Evolutionary conservation across 768 basidiomycete species (phyloP), one percentile per base, ranked within the genome.

Genomic region (Mycena rebaudengoi): DNA sequence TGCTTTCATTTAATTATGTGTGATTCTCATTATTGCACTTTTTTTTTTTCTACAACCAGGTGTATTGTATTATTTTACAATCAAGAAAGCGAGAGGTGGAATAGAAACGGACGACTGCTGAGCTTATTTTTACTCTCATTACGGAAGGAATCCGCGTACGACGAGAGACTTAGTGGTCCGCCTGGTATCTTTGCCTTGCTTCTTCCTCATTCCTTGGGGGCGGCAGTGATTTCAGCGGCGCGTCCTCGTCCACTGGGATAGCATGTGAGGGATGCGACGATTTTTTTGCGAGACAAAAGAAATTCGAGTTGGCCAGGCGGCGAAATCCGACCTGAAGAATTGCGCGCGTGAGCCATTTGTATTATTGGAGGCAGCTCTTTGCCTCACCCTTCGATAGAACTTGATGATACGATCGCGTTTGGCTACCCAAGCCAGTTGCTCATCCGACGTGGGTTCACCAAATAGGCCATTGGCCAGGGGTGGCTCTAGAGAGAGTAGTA

Each of bases 271-370:
- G n/a, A 18, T 52, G 41, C 11, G 2, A n/a, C 7, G 28, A 13
- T 28, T 52, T n/a, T 20, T 39, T 51, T 10, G 59, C 29, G 4
- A 52, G 29, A 16, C 59, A 37, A 28, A 61, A 61, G 23, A 53
- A 44, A 2, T 18, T 3, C 7, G 60, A 53, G 43, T 44, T 33
- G 29, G 11, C 29, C 6, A 61, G 21, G 16, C 60, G 50, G 14
- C 50, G 50, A 21, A 52, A 61, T 3, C 60, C 60, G 3, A 44
- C 16, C 60, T 60, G 40, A 12, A 44, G 43, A n/a, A n/a, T n/a
- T n/a, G n/a, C n/a, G n/a, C n/a, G n/a, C n/a, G n/a, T n/a, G n/a
- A n/a, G n/a, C n/a, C n/a, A n/a, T n/a, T n/a, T n/a, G n/a, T n/a
- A n/a, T n/a, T n/a, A n/a, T n/a, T n/a, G n/a, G n/a, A n/a, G n/a